Evolutionary conservation across 1,284 basidiomycete genomes (phyloP), one percentile per base, ranked within the genome.

Genomic region (Phaffia rhodozyma): DNA sequence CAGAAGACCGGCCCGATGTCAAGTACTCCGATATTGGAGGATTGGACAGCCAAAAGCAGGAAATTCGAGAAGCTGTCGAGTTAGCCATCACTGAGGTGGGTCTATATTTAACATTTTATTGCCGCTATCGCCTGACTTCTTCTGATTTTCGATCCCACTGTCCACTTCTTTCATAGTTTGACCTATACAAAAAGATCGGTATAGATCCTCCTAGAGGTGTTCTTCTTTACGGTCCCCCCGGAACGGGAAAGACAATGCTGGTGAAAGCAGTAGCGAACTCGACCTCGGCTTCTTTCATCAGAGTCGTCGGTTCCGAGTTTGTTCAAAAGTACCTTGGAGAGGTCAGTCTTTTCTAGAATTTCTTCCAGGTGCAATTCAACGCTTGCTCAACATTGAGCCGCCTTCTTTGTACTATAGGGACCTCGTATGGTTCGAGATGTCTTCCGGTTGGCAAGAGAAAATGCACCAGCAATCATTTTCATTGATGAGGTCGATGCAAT

Each of bases 401-500:
- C 27, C 49, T 47, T 23, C 34, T 65, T 55, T 20, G 32, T 11
- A 48, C 48, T 38, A 5, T 34, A 77, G 79, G 96, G 96, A 55
- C 96, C 96, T 58, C 89, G 96, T 69, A 99, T 99, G 96, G 96
- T 99, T 66, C 86, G 96, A 72, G 96, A 99, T 74, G 96, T 99
- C 64, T 99, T 99, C 82, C 84, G 96, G 65, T 83, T 98, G 57
- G 96, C 96, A 51, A 81, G 96, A 69, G 96, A 99, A 77, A 99
- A 99, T 72, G 83, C 94, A 0, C 96, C 96, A 1, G 86, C 91
- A 54, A 99, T 99, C 75, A 98, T 99, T 77, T 99, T 99, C 78
- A 98, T 99, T 73, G 94, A 97, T 74, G 94, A 99, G 75, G 93
- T 99, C 68, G 96, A 99, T 72, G 96, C 96, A 25, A 98, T 99